Evolutionary conservation across 1,284 basidiomycete species (phyloP).

Genomic region (Pseudozyma pruni): DNA sequence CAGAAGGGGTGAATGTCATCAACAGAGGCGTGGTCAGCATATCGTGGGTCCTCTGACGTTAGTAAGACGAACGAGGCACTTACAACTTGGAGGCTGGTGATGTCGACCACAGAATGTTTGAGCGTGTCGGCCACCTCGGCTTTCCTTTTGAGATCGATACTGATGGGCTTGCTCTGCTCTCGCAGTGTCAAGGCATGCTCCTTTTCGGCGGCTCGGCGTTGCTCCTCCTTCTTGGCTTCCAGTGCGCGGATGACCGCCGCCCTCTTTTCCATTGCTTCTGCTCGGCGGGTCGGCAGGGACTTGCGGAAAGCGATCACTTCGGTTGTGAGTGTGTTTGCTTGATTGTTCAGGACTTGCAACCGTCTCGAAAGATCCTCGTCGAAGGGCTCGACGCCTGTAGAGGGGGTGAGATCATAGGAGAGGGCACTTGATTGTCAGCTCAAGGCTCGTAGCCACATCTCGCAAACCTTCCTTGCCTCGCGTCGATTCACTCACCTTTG

Average conservation of each 20-base stretch:
- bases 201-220: conserved; percentile 26
- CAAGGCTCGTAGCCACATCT: too few relatives aligned
- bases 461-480: too few relatives aligned
- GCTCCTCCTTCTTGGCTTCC: conserved; percentile 44
- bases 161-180: conserved; percentile 24
- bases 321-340: conserved; percentile 38
- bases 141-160: conserved; percentile 39
- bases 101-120: conserved; percentile 37
- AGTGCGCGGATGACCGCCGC: conserved; percentile 35
- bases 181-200: conserved; percentile 22
- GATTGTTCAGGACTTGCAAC: conserved; percentile 34
- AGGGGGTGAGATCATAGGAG: neutral
- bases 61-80: neutral
- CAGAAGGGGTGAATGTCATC: too few relatives aligned
- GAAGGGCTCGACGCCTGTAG: conserved; percentile 39
- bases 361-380: conserved; percentile 42
- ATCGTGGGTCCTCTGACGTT: too few relatives aligned
- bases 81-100: conserved; percentile 42
- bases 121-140: conserved; percentile 41
- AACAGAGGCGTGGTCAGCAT: neutral
- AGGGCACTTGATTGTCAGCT: neutral
- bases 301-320: conserved; percentile 45
- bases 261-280: conserved; percentile 40
- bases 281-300: conserved; percentile 32
- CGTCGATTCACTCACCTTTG: conserved; percentile 28